Evolutionary conservation across 2,329 filamentous ascomycete genomes (phyloP).

Genomic region (Paraphaeosphaeria minitans): DNA sequence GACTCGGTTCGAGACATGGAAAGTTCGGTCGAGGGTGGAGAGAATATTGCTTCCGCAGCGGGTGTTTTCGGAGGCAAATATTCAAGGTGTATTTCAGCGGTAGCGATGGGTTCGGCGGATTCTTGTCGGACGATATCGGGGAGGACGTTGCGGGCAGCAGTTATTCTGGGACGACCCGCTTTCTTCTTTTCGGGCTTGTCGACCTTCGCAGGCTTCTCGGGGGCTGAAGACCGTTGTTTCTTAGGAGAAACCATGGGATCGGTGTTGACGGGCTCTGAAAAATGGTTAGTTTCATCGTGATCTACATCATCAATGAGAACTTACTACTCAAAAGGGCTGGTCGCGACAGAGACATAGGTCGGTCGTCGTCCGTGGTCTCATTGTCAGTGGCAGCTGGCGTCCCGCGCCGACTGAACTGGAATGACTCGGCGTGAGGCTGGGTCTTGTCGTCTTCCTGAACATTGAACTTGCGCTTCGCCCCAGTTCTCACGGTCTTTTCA

Average conservation of each 20-base stretch:
- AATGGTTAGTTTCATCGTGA: conserved; percentile 16
- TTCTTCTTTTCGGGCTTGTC: conserved; percentile 33
- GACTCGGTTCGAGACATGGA: conserved; percentile 44
- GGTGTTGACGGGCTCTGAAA: conserved; percentile 57
- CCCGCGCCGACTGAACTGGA: conserved; percentile 53
- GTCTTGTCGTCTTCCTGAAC: conserved; percentile 55
- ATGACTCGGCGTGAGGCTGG: conserved; percentile 45
- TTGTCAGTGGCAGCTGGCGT: conserved; percentile 24
- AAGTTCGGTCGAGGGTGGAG: conserved; percentile 51
- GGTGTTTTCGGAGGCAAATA: conserved; percentile 49
- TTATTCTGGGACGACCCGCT: conserved; percentile 28
- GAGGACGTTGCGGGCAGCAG: conserved; percentile 31
- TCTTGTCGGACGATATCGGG: conserved; percentile 27
- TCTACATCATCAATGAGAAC: conserved; percentile 25
- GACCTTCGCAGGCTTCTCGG: conserved; percentile 29
- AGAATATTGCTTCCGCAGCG: conserved; percentile 47
- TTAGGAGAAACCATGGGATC: conserved; percentile 51
- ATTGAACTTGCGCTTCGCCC: conserved; percentile 63
- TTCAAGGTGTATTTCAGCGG: conserved; percentile 40
- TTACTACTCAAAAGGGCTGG: conserved; percentile 52
- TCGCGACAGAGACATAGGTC: conserved; percentile 29
- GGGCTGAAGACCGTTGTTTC: conserved; percentile 40
- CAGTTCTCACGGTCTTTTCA: conserved; percentile 48
- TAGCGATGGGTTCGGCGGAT: conserved; percentile 28
- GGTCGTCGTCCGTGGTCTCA: conserved; percentile 22